phyloP scores from a whole-genome alignment of 2,329 filamentous ascomycete species.

The Fonsecaea monophora region DNA sequence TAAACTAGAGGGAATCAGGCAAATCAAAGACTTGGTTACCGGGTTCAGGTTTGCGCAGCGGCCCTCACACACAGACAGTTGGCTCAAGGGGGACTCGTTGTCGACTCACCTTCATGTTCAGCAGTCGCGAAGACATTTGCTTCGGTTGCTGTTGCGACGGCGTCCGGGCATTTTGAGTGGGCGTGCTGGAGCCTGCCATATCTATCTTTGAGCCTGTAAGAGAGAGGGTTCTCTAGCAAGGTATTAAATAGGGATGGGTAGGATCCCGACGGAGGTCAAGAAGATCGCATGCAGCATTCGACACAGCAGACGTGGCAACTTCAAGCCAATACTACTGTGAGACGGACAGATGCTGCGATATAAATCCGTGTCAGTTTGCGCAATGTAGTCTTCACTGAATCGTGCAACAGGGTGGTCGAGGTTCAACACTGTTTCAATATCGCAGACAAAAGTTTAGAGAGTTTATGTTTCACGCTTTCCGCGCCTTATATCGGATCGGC shows the following conservation, averaged over 20 bases:
- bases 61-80: not conserved
- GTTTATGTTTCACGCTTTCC: not conserved
- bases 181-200: constrained; percentile 32
- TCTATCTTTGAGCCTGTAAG: not conserved
- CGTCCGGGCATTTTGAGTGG: constrained; percentile 22
- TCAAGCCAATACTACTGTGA: not conserved
- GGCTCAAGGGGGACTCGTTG: not conserved
- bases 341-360: not conserved
- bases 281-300: not conserved
- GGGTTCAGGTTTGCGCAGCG: not conserved
- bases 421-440: not conserved
- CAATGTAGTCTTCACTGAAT: not conserved
- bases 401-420: not conserved
- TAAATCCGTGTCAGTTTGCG: not conserved
- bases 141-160: constrained; percentile 30
- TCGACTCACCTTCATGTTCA: constrained; percentile 41
- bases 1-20: constrained; percentile 33
- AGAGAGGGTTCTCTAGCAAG: not conserved
- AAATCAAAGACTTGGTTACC: not conserved
- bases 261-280: not conserved
- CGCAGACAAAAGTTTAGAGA: not conserved
- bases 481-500: not conserved
- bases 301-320: not conserved
- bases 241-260: not conserved
- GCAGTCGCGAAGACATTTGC: constrained; percentile 39